phyloP scores from a whole-genome alignment of 2,329 filamentous ascomycete genomes.

The Purpureocillium lavendulum region DNA sequence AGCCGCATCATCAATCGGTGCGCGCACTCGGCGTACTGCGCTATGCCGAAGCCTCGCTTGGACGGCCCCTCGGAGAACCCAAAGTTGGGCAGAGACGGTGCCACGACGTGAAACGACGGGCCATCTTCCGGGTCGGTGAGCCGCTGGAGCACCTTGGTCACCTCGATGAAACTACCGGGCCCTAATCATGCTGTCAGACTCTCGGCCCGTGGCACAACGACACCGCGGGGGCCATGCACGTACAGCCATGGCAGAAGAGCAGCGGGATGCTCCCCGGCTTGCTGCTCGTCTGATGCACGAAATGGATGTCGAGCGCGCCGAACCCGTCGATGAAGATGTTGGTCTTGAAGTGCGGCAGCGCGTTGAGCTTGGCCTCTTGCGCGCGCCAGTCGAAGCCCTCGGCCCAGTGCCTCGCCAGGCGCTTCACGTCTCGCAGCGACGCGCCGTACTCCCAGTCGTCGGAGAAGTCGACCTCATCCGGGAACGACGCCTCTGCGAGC shows the following conservation, averaged over 20 bases:
- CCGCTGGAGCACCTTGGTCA: constrained; percentile 49
- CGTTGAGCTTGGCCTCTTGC: constrained; percentile 49
- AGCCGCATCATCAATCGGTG: constrained; percentile 62
- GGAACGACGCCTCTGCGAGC: constrained; percentile 19
- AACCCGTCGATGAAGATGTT: constrained; percentile 47
- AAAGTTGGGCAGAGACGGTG: constrained; percentile 50
- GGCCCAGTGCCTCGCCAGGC: constrained; percentile 27
- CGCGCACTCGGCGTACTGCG: constrained; percentile 41
- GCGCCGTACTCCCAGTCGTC: constrained; percentile 24
- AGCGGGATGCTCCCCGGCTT: constrained; percentile 50
- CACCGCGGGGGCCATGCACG: no score
- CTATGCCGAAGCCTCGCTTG: constrained; percentile 20
- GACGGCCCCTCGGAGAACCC: constrained; percentile 21
- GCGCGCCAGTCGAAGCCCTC: constrained; percentile 54
- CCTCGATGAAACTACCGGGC: constrained; percentile 64
- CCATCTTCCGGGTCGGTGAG: constrained; percentile 24
- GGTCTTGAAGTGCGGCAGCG: constrained; percentile 48
- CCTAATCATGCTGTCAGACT: constrained; percentile 17
- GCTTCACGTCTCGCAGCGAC: constrained; percentile 20
- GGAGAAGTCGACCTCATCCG: constrained; percentile 20
- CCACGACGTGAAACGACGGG: constrained; percentile 46
- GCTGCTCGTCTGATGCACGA: constrained; percentile 48
- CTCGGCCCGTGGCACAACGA: not conserved
- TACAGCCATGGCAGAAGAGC: constrained; percentile 36
- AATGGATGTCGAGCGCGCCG: constrained; percentile 52